These are phyloP conservation scores for Tolypocladium amazonense DNA, from an alignment of 2,329 filamentous ascomycete species.

Conservation along the genomic window DNA sequence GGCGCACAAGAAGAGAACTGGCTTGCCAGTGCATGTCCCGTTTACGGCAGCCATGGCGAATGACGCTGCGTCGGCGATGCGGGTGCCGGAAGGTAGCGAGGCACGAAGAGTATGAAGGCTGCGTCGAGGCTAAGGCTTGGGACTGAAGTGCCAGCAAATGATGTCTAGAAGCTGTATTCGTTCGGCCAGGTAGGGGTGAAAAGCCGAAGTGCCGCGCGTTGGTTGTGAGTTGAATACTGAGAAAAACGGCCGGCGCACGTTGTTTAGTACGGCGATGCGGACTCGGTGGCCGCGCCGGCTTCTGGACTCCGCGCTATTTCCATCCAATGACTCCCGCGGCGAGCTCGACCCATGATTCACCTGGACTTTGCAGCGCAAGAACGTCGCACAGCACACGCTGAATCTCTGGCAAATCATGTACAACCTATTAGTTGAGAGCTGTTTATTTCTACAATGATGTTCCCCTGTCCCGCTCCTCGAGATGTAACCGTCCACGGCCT, in stretches of 20 bases:
- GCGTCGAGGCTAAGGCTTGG: not conserved
- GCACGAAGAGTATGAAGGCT: not conserved
- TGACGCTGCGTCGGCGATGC: not conserved
- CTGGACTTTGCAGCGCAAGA: not conserved
- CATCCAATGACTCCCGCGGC: not conserved
- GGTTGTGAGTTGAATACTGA: not conserved
- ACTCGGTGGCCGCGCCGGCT: not conserved
- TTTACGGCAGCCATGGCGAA: constrained; percentile 22
- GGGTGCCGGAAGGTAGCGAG: not conserved
- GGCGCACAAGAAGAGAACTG: constrained; percentile 33
- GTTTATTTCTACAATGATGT: not conserved
- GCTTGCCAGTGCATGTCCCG: constrained; percentile 21
- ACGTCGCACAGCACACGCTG: not conserved
- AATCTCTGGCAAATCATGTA: too few species aligned
- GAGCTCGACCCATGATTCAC: not conserved
- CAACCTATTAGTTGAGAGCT: too few species aligned
- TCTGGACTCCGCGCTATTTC: not conserved
- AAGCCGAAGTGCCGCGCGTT: not conserved
- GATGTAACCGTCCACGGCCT: too few species aligned
- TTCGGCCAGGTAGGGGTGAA: not conserved
- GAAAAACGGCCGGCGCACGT: not conserved
- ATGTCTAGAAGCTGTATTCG: not conserved
- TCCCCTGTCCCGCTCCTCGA: too few species aligned
- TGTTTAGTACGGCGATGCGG: not conserved
- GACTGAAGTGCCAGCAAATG: not conserved